These are phyloP conservation scores for Lachnellula occidentalis DNA, from an alignment of 2,329 filamentous ascomycete genomes.

Conservation along the genomic window DNA sequence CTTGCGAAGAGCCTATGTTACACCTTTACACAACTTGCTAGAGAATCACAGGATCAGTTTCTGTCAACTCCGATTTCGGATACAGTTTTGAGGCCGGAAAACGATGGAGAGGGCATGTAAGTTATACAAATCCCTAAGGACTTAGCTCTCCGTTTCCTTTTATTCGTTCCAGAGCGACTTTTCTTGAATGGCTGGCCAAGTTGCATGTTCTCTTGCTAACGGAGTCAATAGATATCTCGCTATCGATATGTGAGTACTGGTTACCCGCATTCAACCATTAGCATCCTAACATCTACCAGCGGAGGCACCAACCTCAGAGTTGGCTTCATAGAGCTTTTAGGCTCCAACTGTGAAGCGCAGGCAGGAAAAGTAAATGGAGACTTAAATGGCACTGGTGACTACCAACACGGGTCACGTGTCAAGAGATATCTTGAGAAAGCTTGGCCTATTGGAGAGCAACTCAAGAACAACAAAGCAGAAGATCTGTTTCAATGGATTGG, in stretches of 20 bases:
- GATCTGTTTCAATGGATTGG: slow-evolving; percentile 80
- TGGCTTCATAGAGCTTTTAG: slow-evolving; percentile 58
- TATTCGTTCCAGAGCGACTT: slow-evolving; percentile 3
- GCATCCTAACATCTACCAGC: slow-evolving; percentile 38
- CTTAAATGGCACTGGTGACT: neutral
- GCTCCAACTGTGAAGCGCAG: slow-evolving; percentile 24
- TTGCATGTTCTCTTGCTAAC: slow-evolving; percentile 9
- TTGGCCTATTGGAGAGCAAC: slow-evolving; percentile 68
- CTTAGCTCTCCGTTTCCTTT: neutral
- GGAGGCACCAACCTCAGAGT: slow-evolving; percentile 66
- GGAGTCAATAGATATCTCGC: slow-evolving; percentile 47
- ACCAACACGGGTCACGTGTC: slow-evolving; percentile 16
- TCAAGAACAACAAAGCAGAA: slow-evolving; percentile 70
- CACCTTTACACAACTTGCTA: slow-evolving; percentile 46
- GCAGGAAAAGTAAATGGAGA: neutral
- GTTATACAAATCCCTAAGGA: neutral
- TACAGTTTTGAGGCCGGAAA: slow-evolving; percentile 47
- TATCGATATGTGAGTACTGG: slow-evolving; percentile 56
- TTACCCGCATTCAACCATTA: neutral
- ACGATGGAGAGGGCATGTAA: slow-evolving; percentile 45
- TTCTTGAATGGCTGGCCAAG: neutral
- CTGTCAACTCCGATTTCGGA: slow-evolving; percentile 57
- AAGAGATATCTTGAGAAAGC: slow-evolving; percentile 56
- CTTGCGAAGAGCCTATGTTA: slow-evolving; percentile 44
- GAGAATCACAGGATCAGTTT: slow-evolving; percentile 50